Conservation (phyloP, 164 flowering plant species). For the Euptelea pleiosperma region DNA sequence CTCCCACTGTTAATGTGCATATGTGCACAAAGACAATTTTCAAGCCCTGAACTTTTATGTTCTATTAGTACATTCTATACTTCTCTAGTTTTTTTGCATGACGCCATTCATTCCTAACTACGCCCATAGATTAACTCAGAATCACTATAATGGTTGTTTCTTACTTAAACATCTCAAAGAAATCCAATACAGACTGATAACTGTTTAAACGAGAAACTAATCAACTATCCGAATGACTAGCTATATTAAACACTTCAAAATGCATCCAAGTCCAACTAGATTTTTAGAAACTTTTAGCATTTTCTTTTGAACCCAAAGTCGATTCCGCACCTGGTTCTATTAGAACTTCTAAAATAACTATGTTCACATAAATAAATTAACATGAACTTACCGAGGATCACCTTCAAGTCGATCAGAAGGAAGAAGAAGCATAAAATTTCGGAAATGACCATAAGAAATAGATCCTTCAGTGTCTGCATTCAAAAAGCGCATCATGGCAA, state of each 20-base stretch:
- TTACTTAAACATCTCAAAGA: too few species aligned
- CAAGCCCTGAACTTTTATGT: not conserved
- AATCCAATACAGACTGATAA: too few species aligned
- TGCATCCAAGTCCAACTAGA: not conserved
- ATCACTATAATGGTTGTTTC: too few species aligned
- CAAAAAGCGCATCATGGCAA: conserved; percentile 96
- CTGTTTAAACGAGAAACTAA: not conserved
- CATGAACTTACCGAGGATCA: conserved; percentile 79
- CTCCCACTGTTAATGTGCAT: too few species aligned
- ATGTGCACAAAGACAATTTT: not conserved
- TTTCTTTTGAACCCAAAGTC: not conserved
- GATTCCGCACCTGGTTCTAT: not conserved
- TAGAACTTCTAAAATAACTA: not conserved
- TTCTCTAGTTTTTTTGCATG: not conserved
- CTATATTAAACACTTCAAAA: not conserved
- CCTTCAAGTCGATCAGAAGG: conserved; percentile 93
- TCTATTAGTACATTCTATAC: not conserved
- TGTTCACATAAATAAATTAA: not conserved
- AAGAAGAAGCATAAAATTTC: conserved; percentile 92
- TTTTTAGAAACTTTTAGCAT: not conserved
- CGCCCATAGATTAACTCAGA: not conserved
- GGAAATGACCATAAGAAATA: conserved; percentile 95
- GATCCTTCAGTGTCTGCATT: conserved; percentile 85
- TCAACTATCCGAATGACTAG: not conserved
- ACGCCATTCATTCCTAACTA: not conserved